A percentile compares a stretch with the other conserved stretches of the same genome.
These are phyloP conservation scores for Clavispora phyllophila DNA, from an alignment of 805 yeast species.

Conservation along the genomic window DNA sequence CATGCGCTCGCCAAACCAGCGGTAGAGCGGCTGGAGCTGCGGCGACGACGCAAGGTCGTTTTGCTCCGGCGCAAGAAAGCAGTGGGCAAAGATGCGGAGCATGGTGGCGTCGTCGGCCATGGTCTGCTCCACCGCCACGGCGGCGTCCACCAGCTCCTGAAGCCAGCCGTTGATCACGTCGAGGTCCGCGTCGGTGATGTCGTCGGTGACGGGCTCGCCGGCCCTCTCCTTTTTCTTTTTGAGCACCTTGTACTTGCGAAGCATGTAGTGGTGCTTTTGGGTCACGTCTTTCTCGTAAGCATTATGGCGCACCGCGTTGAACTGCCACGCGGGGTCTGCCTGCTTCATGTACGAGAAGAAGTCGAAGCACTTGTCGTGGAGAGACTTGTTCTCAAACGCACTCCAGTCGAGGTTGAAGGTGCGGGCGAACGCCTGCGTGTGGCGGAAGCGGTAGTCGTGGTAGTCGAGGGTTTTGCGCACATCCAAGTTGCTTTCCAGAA, in stretches of 20 bases:
- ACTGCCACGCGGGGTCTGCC: constrained; percentile 11
- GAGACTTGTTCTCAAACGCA: constrained; percentile 6
- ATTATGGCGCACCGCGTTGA: constrained; percentile 1
- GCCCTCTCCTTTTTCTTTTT: constrained; percentile 1
- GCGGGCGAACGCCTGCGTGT: constrained; percentile 5
- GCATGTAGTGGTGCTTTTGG: constrained; percentile 5
- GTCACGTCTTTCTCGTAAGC: constrained; percentile 10
- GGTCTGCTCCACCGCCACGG: constrained; percentile 7
- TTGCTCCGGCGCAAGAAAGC: constrained; percentile 7
- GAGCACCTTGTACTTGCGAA: constrained; percentile 1
- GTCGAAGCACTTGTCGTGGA: constrained; percentile 6
- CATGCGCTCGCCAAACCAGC: constrained; percentile 6
- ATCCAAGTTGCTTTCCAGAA: constrained; percentile 2
- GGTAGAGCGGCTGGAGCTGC: constrained; percentile 2
- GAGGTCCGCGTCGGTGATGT: constrained; percentile 4
- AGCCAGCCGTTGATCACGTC: constrained; percentile 1
- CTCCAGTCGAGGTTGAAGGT: constrained; percentile 8
- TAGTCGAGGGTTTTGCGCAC: constrained; percentile 10
- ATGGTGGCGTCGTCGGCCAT: constrained; percentile 17
- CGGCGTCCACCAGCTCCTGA: constrained; percentile 1
- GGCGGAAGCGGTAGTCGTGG: constrained; percentile 9
- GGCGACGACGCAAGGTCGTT: not conserved
- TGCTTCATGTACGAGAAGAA: constrained; percentile 8
- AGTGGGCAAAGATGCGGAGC: constrained; percentile 12
- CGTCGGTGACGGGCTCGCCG: constrained; percentile 1